Evolutionary conservation across 2,329 filamentous ascomycete genomes (phyloP).

Genomic region (Xylaria polymorpha): DNA sequence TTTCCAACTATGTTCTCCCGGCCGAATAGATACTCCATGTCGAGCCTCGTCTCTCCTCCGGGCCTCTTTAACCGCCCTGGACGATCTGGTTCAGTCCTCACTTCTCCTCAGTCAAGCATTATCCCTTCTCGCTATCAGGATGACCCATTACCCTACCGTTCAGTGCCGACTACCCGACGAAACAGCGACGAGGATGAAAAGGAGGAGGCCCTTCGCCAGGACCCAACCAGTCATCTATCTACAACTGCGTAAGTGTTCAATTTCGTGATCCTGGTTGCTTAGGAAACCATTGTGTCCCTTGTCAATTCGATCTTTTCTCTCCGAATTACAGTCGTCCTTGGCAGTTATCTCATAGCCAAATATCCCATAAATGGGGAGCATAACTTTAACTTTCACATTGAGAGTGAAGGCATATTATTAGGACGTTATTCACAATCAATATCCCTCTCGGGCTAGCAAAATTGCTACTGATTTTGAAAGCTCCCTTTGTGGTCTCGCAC

Average conservation of each 20-base stretch:
- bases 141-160: conserved; percentile 80
- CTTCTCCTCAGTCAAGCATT: conserved; percentile 77
- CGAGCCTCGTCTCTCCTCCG: conserved; percentile 85
- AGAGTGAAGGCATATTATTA: conserved; percentile 7
- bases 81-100: conserved; percentile 81
- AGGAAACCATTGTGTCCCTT: conserved; percentile 4
- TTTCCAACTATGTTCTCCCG: conserved; percentile 85
- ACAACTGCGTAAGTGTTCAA: conserved; percentile 78
- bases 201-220: conserved; percentile 76
- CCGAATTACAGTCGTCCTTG: not conserved
- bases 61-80: conserved; percentile 78
- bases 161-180: conserved; percentile 85
- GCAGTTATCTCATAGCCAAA: conserved; percentile 7
- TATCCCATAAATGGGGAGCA: not conserved
- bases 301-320: not conserved
- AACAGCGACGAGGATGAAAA: conserved; percentile 94
- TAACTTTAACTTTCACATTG: not conserved
- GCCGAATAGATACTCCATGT: conserved; percentile 88
- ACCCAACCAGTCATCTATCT: conserved; percentile 77
- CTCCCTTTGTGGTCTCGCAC: not conserved
- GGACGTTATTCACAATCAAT: conserved; percentile 15
- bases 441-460: not conserved
- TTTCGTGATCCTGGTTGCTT: conserved; percentile 9
- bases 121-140: conserved; percentile 69
- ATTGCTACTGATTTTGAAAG: not conserved